Conservation (phyloP, 2,329 filamentous ascomycete species). For the Fusarium sp. region DNA sequence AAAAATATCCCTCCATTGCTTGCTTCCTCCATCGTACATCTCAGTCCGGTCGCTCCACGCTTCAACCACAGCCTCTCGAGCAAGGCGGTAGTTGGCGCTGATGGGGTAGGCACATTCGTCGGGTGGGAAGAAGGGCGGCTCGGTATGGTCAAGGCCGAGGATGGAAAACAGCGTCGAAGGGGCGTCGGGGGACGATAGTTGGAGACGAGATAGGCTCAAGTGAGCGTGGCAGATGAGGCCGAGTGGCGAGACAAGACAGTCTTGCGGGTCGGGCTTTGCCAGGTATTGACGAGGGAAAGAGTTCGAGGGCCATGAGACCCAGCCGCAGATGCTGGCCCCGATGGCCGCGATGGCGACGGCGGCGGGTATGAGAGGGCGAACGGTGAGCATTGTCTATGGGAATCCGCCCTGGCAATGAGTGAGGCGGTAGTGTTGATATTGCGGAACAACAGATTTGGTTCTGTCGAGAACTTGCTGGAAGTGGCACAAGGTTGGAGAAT, state of each 20-base stretch:
- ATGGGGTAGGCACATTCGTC: neutral
- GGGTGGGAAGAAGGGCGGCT: neutral
- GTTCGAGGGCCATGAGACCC: neutral
- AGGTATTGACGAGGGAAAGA: neutral
- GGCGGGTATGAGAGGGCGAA: too few relatives aligned
- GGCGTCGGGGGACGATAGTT: neutral
- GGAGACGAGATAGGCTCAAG: neutral
- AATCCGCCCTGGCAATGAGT: too few relatives aligned
- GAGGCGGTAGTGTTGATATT: too few relatives aligned
- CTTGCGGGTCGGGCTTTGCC: neutral
- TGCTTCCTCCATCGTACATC: neutral
- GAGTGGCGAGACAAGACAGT: neutral
- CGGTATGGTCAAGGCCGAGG: neutral
- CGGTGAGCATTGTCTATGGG: too few relatives aligned
- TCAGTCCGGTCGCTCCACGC: neutral
- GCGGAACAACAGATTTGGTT: too few relatives aligned
- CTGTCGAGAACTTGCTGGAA: too few relatives aligned
- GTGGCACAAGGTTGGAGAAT: too few relatives aligned
- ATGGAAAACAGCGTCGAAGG: neutral
- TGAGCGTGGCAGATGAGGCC: conserved; percentile 1
- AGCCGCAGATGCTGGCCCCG: neutral
- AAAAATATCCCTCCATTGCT: neutral
- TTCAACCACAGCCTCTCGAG: neutral
- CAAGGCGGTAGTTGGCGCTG: neutral
- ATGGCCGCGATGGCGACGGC: neutral